Evolutionary conservation across 306 rosid species (phyloP).

Genomic region (Glycyrrhiza uralensis): DNA sequence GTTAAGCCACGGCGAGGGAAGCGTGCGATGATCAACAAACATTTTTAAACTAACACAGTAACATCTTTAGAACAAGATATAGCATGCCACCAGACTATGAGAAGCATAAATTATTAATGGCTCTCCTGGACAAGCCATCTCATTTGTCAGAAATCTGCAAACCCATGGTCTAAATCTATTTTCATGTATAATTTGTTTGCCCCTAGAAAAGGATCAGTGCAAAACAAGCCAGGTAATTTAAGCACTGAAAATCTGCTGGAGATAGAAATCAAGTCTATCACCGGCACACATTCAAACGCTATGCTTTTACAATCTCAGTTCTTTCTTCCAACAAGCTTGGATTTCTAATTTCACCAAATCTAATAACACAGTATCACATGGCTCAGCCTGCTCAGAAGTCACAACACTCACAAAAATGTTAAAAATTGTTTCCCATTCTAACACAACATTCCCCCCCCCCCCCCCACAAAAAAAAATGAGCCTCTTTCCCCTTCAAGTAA

Average conservation of each 20-base stretch:
- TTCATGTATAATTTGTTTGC: not conserved
- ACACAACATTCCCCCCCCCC: not conserved
- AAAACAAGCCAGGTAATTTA: not conserved
- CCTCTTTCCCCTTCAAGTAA: not conserved
- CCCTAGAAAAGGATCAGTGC: not conserved
- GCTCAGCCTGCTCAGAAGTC: not conserved
- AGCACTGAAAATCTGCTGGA: not conserved
- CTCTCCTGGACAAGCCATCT: not conserved
- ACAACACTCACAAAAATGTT: not conserved
- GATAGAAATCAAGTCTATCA: not conserved
- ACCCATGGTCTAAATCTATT: not conserved
- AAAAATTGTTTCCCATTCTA: not conserved
- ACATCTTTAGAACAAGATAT: not conserved
- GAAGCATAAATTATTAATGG: not conserved
- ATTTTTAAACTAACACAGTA: not conserved
- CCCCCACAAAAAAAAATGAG: not conserved
- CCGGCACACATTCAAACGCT: not conserved
- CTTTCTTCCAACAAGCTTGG: conserved; percentile 5
- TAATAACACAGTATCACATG: not conserved
- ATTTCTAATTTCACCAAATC: conserved; percentile 17
- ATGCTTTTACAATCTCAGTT: not conserved
- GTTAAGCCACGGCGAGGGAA: not conserved
- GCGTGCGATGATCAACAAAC: not conserved
- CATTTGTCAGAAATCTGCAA: too few relatives aligned
- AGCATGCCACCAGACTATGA: not conserved